These are phyloP conservation scores for Sambucus nigra DNA, from an alignment of 129 eudicot genomes.

Conservation along the genomic window DNA sequence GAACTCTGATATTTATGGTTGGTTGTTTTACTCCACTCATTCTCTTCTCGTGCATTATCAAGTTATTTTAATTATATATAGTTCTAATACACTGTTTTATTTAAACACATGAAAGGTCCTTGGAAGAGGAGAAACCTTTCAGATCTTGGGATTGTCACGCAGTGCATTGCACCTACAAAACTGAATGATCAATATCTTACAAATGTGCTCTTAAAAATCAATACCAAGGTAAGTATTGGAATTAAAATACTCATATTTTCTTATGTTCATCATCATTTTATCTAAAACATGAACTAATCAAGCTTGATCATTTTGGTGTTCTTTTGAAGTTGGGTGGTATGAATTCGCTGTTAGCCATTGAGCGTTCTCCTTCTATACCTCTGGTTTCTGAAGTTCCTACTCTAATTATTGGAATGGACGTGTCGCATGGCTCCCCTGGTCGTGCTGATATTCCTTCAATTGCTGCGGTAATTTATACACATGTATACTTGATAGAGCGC, in stretches of 20 bases:
- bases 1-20: conserved; percentile 74
- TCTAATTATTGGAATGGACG: conserved; percentile 79
- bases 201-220: conserved; percentile 62
- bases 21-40: conserved; percentile 6
- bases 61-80: background rate
- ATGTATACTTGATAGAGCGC: background rate
- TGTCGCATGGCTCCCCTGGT: conserved; percentile 81
- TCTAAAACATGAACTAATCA: background rate
- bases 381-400: conserved; percentile 55
- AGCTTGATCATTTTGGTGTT: background rate
- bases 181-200: conserved; percentile 81
- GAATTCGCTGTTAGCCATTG: conserved; percentile 49
- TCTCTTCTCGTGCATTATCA: background rate
- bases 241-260: no score
- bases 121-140: conserved; percentile 65
- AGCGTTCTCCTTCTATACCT: conserved; percentile 35
- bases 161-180: conserved; percentile 66
- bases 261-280: background rate
- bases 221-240: conserved; percentile 53
- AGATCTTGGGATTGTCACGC: conserved; percentile 59
- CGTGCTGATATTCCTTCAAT: conserved; percentile 75
- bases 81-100: background rate
- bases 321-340: conserved; percentile 64
- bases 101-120: conserved; percentile 40
- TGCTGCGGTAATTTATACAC: conserved; percentile 52